Evolutionary conservation across 2,329 filamentous ascomycete genomes (phyloP).

Genomic region (Claviceps arundinis): DNA sequence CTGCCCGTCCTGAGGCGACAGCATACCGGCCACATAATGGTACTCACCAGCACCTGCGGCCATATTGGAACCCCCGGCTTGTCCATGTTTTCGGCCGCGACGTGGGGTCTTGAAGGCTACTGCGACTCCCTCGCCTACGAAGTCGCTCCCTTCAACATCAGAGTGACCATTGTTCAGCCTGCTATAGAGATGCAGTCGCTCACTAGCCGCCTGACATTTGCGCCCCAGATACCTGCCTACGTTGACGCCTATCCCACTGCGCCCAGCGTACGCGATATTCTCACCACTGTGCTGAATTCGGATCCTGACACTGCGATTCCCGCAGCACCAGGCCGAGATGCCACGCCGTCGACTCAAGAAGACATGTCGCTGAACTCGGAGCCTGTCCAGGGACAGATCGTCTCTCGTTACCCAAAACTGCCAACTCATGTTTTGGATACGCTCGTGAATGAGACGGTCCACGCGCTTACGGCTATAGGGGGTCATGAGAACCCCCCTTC

Average conservation of each 20-base stretch:
- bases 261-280: slow-evolving; percentile 70
- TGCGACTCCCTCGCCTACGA: slow-evolving; percentile 94
- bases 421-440: slow-evolving; percentile 54
- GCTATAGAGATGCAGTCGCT: slow-evolving; percentile 84
- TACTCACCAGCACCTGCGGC: slow-evolving; percentile 79
- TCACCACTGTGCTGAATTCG: slow-evolving; percentile 65
- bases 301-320: slow-evolving; percentile 51
- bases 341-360: slow-evolving; percentile 18
- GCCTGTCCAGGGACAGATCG: slow-evolving; percentile 27
- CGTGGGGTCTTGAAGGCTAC: slow-evolving; percentile 91
- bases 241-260: slow-evolving; percentile 37
- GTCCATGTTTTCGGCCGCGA: slow-evolving; percentile 80
- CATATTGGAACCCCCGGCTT: slow-evolving; percentile 89
- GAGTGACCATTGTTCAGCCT: slow-evolving; percentile 88
- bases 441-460: slow-evolving; percentile 77
- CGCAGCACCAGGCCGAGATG: slow-evolving; percentile 14
- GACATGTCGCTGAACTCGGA: slow-evolving; percentile 21
- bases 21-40: slow-evolving; percentile 77
- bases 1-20: slow-evolving; percentile 69
- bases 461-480: slow-evolving; percentile 81
- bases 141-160: slow-evolving; percentile 92
- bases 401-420: slow-evolving; percentile 63
- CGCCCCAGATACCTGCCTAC: slow-evolving; percentile 55
- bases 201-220: slow-evolving; percentile 75
- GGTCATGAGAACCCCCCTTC: slow-evolving; percentile 93